Evolutionary conservation across 345 rosid genomes (phyloP).

Genomic region (Eutrema japonicum): DNA sequence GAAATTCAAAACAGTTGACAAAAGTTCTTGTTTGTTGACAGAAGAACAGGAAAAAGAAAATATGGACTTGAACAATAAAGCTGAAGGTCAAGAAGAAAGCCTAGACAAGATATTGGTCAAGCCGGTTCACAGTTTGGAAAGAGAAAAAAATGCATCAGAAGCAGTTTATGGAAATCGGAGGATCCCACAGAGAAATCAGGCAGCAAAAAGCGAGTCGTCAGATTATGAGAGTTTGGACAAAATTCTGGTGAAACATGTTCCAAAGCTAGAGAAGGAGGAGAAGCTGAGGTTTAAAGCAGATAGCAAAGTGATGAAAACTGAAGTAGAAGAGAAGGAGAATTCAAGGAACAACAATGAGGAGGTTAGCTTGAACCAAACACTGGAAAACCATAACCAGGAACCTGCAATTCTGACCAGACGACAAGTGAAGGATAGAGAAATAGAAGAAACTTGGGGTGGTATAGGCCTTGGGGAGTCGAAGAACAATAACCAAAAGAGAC

Average conservation of each 20-base stretch:
- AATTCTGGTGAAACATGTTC: constrained; percentile 76
- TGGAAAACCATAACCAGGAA: constrained; percentile 36
- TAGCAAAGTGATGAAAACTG: constrained; percentile 3
- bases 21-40: neutral
- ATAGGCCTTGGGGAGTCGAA: constrained; percentile 71
- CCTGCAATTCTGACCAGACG: constrained; percentile 45
- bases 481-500: constrained; percentile 55
- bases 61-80: constrained; percentile 46
- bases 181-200: constrained; percentile 46
- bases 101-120: constrained; percentile 64
- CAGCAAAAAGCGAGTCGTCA: constrained; percentile 39
- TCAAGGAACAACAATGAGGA: constrained; percentile 39
- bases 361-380: constrained; percentile 36
- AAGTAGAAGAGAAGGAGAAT: constrained; percentile 43
- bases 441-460: constrained; percentile 90
- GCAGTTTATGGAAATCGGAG: constrained; percentile 44
- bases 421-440: constrained; percentile 74
- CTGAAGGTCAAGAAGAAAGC: constrained; percentile 46
- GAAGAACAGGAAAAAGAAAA: constrained; percentile 63
- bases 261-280: constrained; percentile 83
- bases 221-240: constrained; percentile 72
- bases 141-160: constrained; percentile 52
- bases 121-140: constrained; percentile 60
- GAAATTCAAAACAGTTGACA: constrained; percentile 1
- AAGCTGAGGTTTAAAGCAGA: constrained; percentile 19